These are phyloP conservation scores for Dalechampia spathulata DNA, from an alignment of 441 rosid species.

Conservation along the genomic window DNA sequence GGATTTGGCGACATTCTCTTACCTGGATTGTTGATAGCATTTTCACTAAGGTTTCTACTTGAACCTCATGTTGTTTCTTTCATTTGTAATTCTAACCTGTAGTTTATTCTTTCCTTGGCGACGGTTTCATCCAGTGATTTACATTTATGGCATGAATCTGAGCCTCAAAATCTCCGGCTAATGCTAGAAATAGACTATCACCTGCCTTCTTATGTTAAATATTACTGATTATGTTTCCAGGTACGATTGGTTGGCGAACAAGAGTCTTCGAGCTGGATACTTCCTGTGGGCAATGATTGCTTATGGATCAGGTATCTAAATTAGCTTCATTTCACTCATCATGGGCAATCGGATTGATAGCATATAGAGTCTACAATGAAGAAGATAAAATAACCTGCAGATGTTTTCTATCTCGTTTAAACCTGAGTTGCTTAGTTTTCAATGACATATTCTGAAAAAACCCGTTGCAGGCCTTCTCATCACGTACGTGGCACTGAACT, in stretches of 20 bases:
- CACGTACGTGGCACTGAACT: slow-evolving; percentile 67
- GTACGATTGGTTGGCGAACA: slow-evolving; percentile 86
- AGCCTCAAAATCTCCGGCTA: too few relatives aligned
- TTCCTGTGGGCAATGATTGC: slow-evolving; percentile 89
- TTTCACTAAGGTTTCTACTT: slow-evolving; percentile 43
- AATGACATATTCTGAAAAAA: background rate
- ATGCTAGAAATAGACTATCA: too few relatives aligned
- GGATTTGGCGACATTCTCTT: slow-evolving; percentile 82
- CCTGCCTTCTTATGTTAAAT: too few relatives aligned
- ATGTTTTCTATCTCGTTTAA: too few relatives aligned
- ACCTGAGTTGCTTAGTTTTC: background rate
- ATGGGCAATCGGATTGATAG: too few relatives aligned
- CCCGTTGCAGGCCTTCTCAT: slow-evolving; percentile 52
- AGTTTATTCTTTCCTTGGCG: background rate
- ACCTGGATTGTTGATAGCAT: slow-evolving; percentile 66
- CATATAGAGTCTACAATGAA: too few relatives aligned
- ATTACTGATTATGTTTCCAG: too few relatives aligned
- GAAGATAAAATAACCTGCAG: too few relatives aligned
- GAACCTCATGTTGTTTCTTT: background rate
- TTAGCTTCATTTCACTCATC: too few relatives aligned
- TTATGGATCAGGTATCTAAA: slow-evolving; percentile 70
- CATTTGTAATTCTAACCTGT: background rate
- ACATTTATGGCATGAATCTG: too few relatives aligned
- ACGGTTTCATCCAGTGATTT: background rate
- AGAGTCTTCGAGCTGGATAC: slow-evolving; percentile 80